Evolutionary conservation across 805 yeast genomes (phyloP).

Genomic region (Saccharomycopsis fodiens): DNA sequence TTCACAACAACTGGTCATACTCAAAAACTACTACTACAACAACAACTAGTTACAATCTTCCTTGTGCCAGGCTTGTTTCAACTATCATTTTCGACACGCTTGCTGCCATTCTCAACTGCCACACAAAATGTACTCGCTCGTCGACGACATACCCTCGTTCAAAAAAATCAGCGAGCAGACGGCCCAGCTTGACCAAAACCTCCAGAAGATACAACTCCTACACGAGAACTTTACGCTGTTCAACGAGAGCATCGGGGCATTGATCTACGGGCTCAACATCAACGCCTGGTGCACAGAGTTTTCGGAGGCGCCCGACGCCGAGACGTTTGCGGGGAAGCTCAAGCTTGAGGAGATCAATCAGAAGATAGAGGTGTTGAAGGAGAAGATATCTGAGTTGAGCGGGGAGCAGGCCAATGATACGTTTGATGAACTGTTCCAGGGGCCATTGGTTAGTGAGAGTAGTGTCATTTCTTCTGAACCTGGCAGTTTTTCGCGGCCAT

Average conservation of each 20-base stretch:
- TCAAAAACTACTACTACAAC: too few relatives aligned
- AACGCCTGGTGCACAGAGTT: slow-evolving; percentile 88
- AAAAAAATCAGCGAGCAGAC: slow-evolving; percentile 1
- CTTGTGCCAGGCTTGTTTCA: too few relatives aligned
- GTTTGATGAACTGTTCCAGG: slow-evolving; percentile 11
- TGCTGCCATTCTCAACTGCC: too few relatives aligned
- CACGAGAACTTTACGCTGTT: slow-evolving; percentile 58
- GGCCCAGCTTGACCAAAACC: slow-evolving; percentile 3
- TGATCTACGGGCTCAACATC: slow-evolving; percentile 71
- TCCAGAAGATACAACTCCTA: slow-evolving; percentile 28
- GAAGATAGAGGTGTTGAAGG: slow-evolving; percentile 10
- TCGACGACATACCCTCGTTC: slow-evolving; percentile 11
- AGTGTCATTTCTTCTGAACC: not conserved
- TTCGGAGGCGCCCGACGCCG: slow-evolving; percentile 23
- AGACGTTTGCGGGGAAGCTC: slow-evolving; percentile 17
- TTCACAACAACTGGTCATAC: too few relatives aligned
- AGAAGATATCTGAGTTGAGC: slow-evolving; percentile 13
- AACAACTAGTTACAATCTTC: too few relatives aligned
- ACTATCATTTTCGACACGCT: too few relatives aligned
- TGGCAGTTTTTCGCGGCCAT: not conserved
- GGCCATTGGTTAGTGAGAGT: not conserved
- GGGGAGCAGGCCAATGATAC: not conserved
- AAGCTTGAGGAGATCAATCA: slow-evolving; percentile 13
- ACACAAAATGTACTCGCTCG: slow-evolving; percentile 16
- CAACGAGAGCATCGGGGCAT: slow-evolving; percentile 72